A percentile compares a stretch with the other conserved stretches of the same genome.
Conservation (phyloP, 2,329 filamentous ascomycete genomes). For the Alternaria brassicae region DNA sequence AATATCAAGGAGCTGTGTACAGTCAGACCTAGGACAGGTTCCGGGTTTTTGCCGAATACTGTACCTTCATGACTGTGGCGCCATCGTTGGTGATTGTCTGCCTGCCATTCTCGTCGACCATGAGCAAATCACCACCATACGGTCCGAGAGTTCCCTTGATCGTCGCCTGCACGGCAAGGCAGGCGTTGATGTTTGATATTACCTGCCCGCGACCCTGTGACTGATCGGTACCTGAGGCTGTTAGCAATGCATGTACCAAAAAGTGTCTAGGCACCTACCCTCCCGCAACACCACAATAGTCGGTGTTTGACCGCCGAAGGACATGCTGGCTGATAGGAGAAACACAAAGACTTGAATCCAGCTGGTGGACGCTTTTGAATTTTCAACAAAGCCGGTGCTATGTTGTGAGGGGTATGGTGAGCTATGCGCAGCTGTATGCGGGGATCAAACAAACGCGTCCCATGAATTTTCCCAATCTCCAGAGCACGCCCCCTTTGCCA, state of each 20-base stretch:
- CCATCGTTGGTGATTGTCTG: constrained; percentile 99
- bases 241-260: constrained; percentile 27
- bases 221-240: constrained; percentile 81
- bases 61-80: constrained; percentile 97
- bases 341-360: constrained; percentile 6
- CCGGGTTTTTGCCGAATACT: not conserved
- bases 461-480: constrained; percentile 34
- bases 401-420: constrained; percentile 22
- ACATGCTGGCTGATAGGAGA: constrained; percentile 67
- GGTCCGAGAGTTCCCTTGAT: constrained; percentile 96
- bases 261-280: constrained; percentile 66
- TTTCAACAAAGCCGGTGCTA: constrained; percentile 5
- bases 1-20: constrained; percentile 86
- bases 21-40: constrained; percentile 8
- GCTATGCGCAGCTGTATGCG: constrained; percentile 34
- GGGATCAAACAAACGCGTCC: constrained; percentile 40
- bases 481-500: constrained; percentile 25
- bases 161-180: constrained; percentile 91
- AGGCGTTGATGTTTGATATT: constrained; percentile 98
- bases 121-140: constrained; percentile 93
- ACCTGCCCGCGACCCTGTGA: constrained; percentile 98
- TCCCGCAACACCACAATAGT: constrained; percentile 98
- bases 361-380: not conserved
- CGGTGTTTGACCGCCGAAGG: constrained; percentile 95
- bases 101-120: constrained; percentile 93